Base-by-base conservation (phyloP, 495 filamentous ascomycete species). In the Penicillium ucsense region DNA sequence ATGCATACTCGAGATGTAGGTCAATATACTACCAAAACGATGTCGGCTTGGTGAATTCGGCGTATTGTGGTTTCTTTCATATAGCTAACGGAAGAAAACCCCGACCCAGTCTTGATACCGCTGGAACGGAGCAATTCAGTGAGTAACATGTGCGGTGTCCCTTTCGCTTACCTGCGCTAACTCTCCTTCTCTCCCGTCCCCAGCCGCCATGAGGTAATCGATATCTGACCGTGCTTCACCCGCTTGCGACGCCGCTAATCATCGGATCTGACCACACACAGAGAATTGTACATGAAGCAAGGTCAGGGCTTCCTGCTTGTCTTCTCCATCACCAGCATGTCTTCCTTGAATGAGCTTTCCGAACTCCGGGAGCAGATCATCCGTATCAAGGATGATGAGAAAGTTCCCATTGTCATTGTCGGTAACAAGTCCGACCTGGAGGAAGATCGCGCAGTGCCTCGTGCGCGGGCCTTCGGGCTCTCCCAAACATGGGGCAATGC, bases 121-220 rank as follows among this genome's bases (percentile, higher is more conserved):
- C 92, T 49, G 92, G 92, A 37, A 96, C 92, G 55, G 92, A 98
- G 71, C 92, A 98, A 64, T 98, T 98, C 67, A 95, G 88, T 94
- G 73, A 76, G 85, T 64, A 29, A 20, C 8, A 3, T 33, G 20
- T 20, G 20, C 46, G 31, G 30, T 29, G 12, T 75, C 43, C 37
- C 43, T 48, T 48, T 42, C 39, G 45, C 42, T 28, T 35, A 38
- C 42, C 46, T 46, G 31, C 20, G 31, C 62, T 72, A 67, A 74
- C 62, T 46, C 31, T 20, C 46, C 41, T 47, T 36, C 20, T 20
- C 20, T 20, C 20, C 20, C 20, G 20, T 20, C 31, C 42, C 6
- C 55, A 84, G 81, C 81, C 60, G 82, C 80, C 43, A 84, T 84
- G 82, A 83, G 81, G 81, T 85, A 78, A 59, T 60, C 45, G 36